Conservation (phyloP, 768 basidiomycete genomes). For the Hemileccinum impolitum region DNA sequence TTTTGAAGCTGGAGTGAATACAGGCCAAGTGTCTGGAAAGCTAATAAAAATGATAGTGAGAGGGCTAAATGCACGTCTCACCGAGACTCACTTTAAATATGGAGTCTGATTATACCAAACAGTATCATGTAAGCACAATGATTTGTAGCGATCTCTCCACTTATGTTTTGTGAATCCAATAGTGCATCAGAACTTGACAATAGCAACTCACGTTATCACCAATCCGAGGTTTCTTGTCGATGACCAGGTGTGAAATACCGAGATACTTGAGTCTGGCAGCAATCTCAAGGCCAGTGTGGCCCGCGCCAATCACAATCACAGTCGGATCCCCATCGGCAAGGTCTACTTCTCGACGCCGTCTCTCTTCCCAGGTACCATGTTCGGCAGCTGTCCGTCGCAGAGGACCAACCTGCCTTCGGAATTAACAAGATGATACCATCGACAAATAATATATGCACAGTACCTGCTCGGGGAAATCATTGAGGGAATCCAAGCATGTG, state of each 20-base stretch:
- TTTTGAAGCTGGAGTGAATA: conserved; percentile 49
- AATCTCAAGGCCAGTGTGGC: conserved; percentile 62
- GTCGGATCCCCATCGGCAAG: conserved; percentile 50
- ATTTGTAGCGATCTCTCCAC: conserved; percentile 59
- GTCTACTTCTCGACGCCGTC: conserved; percentile 39
- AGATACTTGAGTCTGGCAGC: conserved; percentile 66
- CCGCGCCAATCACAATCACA: conserved; percentile 62
- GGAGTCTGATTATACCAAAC: conserved; percentile 57
- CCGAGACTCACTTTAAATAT: conserved; percentile 43
- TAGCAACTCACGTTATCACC: conserved; percentile 40
- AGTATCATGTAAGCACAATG: conserved; percentile 52
- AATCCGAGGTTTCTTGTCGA: conserved; percentile 50
- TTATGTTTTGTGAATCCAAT: conserved; percentile 8
- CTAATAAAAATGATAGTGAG: conserved; percentile 21
- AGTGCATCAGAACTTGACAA: not conserved
- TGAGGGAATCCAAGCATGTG: conserved; percentile 59
- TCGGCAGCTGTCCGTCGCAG: conserved; percentile 41
- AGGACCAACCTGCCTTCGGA: conserved; percentile 30
- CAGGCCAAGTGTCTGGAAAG: conserved; percentile 58
- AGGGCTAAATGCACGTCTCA: not conserved
- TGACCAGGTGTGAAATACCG: conserved; percentile 50
- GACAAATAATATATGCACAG: not conserved
- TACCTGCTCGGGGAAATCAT: conserved; percentile 51
- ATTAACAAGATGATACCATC: not conserved
- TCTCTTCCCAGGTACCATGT: conserved; percentile 55